Evolutionary conservation across 2,329 filamentous ascomycete species (phyloP).

Genomic region (Capronia epimyces): DNA sequence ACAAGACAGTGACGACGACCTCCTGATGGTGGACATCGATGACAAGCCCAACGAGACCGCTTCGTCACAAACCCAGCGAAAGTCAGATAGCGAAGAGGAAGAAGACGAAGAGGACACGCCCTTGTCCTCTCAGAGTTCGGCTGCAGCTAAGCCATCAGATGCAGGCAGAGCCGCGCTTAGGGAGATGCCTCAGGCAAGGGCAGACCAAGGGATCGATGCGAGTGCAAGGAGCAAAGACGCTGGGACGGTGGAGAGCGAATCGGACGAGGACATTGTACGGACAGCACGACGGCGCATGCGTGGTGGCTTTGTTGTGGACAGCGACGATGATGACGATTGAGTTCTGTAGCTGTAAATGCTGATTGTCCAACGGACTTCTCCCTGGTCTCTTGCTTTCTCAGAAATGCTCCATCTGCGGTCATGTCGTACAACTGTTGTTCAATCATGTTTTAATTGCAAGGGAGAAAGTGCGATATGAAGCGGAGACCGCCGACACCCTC

Average conservation of each 20-base stretch:
- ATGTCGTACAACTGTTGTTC: not conserved
- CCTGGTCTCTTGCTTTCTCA: not conserved
- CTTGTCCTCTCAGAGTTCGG: constrained; percentile 26
- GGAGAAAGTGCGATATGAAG: not conserved
- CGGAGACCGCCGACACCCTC: constrained; percentile 16
- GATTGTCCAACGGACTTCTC: not conserved
- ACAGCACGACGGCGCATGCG: constrained; percentile 12
- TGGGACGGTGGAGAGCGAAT: constrained; percentile 11
- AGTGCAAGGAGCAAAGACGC: not conserved
- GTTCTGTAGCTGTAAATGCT: not conserved
- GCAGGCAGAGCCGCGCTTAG: constrained; percentile 1
- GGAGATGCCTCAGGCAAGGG: constrained; percentile 14
- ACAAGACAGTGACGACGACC: constrained; percentile 21
- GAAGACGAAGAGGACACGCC: constrained; percentile 32
- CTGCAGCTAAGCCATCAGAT: constrained; percentile 4
- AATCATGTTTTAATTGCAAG: not conserved
- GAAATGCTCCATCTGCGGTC: not conserved
- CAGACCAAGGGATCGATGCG: not conserved
- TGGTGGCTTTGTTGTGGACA: constrained; percentile 28
- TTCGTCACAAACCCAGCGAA: not conserved
- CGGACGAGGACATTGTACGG: constrained; percentile 19
- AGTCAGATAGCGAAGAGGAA: constrained; percentile 1
- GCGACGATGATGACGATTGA: constrained; percentile 26
- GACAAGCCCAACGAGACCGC: constrained; percentile 17
- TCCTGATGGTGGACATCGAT: constrained; percentile 19